Percentiles rank a stretch among this genome's conserved stretches.
These are phyloP conservation scores for Liriodendron chinense DNA, from an alignment of 164 flowering plant genomes.

Conservation along the genomic window DNA sequence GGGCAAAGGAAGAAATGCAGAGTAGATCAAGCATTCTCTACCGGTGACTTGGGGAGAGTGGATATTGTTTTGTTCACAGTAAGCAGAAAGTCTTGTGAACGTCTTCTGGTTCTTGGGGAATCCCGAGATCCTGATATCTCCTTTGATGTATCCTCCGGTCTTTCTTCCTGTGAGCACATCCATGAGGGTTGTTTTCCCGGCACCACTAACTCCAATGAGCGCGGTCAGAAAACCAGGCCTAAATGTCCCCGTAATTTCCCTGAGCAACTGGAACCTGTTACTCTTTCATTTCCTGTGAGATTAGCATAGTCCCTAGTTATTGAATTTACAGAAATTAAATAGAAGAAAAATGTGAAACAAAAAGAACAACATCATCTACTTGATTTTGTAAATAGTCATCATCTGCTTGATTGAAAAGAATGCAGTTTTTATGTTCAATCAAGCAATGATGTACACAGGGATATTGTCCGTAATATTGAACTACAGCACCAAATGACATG, in stretches of 20 bases:
- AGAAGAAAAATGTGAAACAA: neutral
- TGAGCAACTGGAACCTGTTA: constrained; percentile 40
- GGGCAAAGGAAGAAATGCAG: constrained; percentile 91
- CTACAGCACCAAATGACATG: too few relatives aligned
- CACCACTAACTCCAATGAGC: constrained; percentile 81
- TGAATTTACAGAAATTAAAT: neutral
- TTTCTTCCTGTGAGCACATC: constrained; percentile 82
- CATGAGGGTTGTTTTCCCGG: constrained; percentile 66
- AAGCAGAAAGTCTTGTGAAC: constrained; percentile 86
- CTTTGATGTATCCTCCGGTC: constrained; percentile 66
- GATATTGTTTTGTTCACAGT: constrained; percentile 40
- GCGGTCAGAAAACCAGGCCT: constrained; percentile 43
- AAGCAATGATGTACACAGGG: too few relatives aligned
- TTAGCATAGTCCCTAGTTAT: neutral
- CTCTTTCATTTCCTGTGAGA: constrained; percentile 35
- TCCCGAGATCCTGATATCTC: constrained; percentile 85
- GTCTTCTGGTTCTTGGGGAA: constrained; percentile 88
- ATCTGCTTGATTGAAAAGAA: too few relatives aligned
- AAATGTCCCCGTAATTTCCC: constrained; percentile 38
- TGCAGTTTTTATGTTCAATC: neutral
- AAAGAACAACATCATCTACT: neutral
- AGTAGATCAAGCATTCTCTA: constrained; percentile 80
- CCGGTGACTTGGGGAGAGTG: constrained; percentile 42
- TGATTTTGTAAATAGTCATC: neutral
- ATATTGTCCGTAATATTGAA: too few relatives aligned